Evolutionary conservation across 345 rosid species (phyloP).

Genomic region (Murraya koenigii): DNA sequence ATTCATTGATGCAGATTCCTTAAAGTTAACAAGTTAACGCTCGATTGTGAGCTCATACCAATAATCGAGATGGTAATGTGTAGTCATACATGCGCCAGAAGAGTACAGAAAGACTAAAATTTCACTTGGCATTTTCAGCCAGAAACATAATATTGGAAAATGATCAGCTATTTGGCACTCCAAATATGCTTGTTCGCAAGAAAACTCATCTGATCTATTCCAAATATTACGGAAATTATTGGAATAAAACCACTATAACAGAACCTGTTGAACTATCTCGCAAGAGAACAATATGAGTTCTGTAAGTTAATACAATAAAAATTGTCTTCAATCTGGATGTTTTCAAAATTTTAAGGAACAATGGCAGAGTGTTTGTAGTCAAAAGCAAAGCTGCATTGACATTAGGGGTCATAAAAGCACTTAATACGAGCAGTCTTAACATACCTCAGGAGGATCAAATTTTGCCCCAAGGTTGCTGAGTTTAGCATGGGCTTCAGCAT

Average conservation of each 20-base stretch:
- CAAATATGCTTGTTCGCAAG: not conserved
- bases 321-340: not conserved
- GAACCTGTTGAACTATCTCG: not conserved
- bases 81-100: not conserved
- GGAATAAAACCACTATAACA: not conserved
- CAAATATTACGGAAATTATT: not conserved
- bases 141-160: not conserved
- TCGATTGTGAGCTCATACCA: not conserved
- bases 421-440: constrained; percentile 13
- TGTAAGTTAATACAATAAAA: not conserved
- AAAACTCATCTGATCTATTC: not conserved
- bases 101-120: not conserved
- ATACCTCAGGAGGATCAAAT: constrained; percentile 94
- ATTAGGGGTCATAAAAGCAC: not conserved
- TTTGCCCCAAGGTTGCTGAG: constrained; percentile 94
- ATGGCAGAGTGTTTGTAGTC: not conserved
- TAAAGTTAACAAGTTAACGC: not conserved
- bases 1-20: not conserved
- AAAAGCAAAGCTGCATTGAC: not conserved
- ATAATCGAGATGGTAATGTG: not conserved
- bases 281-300: not conserved
- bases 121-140: not conserved
- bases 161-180: not conserved
- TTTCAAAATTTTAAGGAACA: not conserved
- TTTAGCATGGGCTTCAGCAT: constrained; percentile 95